These are phyloP conservation scores for Haplosporangium sp. DNA, from an alignment of 371 early-diverging fungal genomes.

Conservation along the genomic window DNA sequence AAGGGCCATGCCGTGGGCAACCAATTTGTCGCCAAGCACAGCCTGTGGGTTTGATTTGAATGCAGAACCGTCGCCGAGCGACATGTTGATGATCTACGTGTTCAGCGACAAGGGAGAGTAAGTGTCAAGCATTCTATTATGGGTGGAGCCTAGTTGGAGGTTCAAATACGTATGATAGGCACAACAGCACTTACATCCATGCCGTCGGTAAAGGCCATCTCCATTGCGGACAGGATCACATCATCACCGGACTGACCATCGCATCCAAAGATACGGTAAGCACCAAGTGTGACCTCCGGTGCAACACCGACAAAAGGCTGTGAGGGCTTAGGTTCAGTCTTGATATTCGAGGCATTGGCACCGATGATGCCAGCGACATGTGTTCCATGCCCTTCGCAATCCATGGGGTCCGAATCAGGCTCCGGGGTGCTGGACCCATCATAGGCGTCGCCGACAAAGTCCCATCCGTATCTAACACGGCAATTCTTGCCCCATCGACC, in stretches of 20 bases:
- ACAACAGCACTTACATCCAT: constrained; percentile 49
- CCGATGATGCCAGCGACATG: constrained; percentile 73
- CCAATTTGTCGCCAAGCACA: constrained; percentile 53
- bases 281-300: constrained; percentile 65
- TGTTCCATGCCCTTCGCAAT: constrained; percentile 69
- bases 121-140: too few species aligned
- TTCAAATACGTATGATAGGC: too few species aligned
- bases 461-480: constrained; percentile 57
- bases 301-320: constrained; percentile 63
- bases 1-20: constrained; percentile 54
- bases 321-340: background rate
- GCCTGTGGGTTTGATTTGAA: constrained; percentile 57
- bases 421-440: constrained; percentile 31
- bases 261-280: constrained; percentile 72
- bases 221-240: constrained; percentile 66
- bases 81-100: constrained; percentile 64
- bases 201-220: constrained; percentile 63
- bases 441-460: constrained; percentile 58
- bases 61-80: constrained; percentile 65
- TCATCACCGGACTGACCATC: constrained; percentile 61
- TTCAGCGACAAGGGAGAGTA: too few species aligned
- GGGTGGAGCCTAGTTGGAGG: too few species aligned
- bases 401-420: constrained; percentile 67
- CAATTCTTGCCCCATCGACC: constrained; percentile 47
- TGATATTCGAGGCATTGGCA: constrained; percentile 55